Evolutionary conservation across 345 rosid genomes (phyloP).

Genomic region (Trapa bicornis): DNA sequence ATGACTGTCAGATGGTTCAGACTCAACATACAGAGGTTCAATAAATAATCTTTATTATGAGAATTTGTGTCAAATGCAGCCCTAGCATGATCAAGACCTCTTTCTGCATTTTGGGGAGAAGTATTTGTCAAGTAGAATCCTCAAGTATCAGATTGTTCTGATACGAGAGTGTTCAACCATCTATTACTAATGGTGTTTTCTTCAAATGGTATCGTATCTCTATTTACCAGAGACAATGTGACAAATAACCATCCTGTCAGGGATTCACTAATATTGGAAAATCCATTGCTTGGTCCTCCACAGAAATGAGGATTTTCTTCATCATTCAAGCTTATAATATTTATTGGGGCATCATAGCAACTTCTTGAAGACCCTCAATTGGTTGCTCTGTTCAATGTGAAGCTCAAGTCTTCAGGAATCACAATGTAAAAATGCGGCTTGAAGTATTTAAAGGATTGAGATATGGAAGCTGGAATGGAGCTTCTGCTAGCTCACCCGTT

Average conservation of each 20-base stretch:
- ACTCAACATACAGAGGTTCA: conserved; percentile 30
- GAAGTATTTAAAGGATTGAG: conserved; percentile 22
- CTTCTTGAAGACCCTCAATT: conserved; percentile 69
- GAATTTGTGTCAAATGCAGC: conserved; percentile 22
- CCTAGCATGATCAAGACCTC: too few species aligned
- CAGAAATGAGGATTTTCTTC: conserved; percentile 26
- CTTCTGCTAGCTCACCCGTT: conserved; percentile 30
- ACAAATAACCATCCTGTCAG: conserved; percentile 14
- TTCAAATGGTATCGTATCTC: conserved; percentile 10
- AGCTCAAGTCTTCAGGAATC: conserved; percentile 64
- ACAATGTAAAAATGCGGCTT: conserved; percentile 55
- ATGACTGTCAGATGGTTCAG: conserved; percentile 45
- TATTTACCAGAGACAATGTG: conserved; percentile 9
- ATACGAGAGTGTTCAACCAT: conserved; percentile 1
- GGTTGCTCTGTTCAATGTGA: conserved; percentile 58
- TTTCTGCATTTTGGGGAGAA: conserved; percentile 8
- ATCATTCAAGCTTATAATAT: conserved; percentile 19
- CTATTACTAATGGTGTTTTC: conserved; percentile 3
- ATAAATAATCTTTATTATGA: conserved; percentile 15
- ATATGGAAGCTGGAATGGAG: conserved; percentile 38
- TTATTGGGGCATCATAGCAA: conserved; percentile 31
- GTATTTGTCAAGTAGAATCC: conserved; percentile 13
- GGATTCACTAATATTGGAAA: conserved; percentile 24
- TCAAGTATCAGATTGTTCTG: conserved; percentile 12
- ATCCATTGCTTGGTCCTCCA: conserved; percentile 18